Evolutionary conservation across 2,329 filamentous ascomycete species (phyloP), one percentile per base, ranked within the genome.

Genomic region (Fusarium paranaense): DNA sequence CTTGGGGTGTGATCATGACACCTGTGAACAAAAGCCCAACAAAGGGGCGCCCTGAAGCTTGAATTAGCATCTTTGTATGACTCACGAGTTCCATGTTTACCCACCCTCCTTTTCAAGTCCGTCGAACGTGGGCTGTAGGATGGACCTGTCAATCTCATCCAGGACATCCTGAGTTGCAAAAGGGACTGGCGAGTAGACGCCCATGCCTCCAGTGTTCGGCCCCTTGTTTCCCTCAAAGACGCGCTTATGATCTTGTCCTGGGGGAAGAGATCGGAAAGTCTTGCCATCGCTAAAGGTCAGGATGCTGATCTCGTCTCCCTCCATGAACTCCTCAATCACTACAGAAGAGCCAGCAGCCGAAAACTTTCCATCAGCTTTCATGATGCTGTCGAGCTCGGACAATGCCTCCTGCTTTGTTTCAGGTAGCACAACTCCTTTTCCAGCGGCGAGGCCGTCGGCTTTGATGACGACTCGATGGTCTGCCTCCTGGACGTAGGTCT

Each of bases 1-100:
- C 94, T 45, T 86, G 82, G 73, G 90, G 89, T 18, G 94, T 95
- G 83, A 97, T 92, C 94, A 97, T 97, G 35, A 97, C 84, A 8
- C 95, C 95, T 1, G 93, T 95, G 82, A 95, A 95, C 9, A 95
- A 86, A 33, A 93, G 89, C 62, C 94, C 93, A 47, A 88, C 85
- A 80, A 93, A 93, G 13, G 88, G 89, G 2, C 70, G 61, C 0
- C 76, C 73, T 78, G 20, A 2, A 18, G 1, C 33, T 14, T 22
- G 8, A 14, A 16, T 72, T 13, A 62, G 54, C 6, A 10, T 9
- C 4, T 33, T 54, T 74, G 7, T 7, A 11, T 14, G 5, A 16
- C 1, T 5, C 4, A 27, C 1, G 7, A 25, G 32, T 71, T 42
- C 40, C n/a, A 6, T 30, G 9, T n/a, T 22, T 33, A n/a, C 56